These are phyloP conservation scores for Mortierella sp. DNA, from an alignment of 371 early-diverging fungal species.

Conservation along the genomic window DNA sequence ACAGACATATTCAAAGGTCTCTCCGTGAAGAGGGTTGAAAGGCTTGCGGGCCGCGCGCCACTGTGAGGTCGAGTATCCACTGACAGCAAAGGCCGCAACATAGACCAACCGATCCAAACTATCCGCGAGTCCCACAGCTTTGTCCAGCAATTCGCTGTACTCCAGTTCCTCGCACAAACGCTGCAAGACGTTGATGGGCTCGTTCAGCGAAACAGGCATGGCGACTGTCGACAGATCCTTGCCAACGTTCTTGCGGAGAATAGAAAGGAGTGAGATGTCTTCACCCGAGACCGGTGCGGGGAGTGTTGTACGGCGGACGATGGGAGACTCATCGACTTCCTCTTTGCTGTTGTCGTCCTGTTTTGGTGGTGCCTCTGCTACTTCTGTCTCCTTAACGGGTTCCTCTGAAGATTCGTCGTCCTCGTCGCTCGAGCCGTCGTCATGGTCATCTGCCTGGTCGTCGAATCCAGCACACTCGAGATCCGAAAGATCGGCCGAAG, in stretches of 20 bases:
- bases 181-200: slow-evolving; percentile 94
- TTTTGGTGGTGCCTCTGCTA: slow-evolving; percentile 18
- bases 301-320: slow-evolving; percentile 69
- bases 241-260: slow-evolving; percentile 95
- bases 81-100: slow-evolving; percentile 89
- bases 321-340: slow-evolving; percentile 17
- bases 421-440: slow-evolving; percentile 57
- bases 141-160: slow-evolving; percentile 86
- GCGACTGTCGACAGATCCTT: slow-evolving; percentile 94
- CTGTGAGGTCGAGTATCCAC: slow-evolving; percentile 86
- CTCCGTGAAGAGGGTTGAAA: slow-evolving; percentile 96
- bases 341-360: not conserved
- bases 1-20: slow-evolving; percentile 91
- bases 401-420: slow-evolving; percentile 41
- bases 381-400: not conserved
- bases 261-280: slow-evolving; percentile 86
- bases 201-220: slow-evolving; percentile 96
- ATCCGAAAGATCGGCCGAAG: slow-evolving; percentile 33
- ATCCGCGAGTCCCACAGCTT: slow-evolving; percentile 74
- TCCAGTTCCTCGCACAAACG: slow-evolving; percentile 93
- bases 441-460: slow-evolving; percentile 30
- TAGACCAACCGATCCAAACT: slow-evolving; percentile 84
- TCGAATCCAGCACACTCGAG: slow-evolving; percentile 45
- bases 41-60: slow-evolving; percentile 91
- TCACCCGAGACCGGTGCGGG: slow-evolving; percentile 84